Conservation (phyloP, 164 flowering plant species). For the Paratinospora sagittata region DNA sequence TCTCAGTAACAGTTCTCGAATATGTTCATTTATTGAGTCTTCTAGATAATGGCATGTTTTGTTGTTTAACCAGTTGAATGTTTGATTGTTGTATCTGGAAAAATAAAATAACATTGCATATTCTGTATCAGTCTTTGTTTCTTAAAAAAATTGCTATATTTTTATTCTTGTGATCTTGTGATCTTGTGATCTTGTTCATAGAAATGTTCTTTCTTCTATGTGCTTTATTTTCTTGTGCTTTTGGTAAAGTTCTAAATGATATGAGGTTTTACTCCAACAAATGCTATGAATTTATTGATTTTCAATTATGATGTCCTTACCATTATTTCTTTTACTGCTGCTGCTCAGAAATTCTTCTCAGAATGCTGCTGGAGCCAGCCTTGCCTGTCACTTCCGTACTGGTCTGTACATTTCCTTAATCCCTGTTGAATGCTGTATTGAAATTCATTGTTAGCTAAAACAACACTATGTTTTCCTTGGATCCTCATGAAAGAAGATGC, state of each 20-base stretch:
- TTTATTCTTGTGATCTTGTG: too few relatives aligned
- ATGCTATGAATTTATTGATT: background rate
- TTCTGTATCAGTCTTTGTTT: background rate
- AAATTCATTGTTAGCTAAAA: background rate
- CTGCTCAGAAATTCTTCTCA: slow-evolving; percentile 44
- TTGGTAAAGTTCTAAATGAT: background rate
- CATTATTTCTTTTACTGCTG: slow-evolving; percentile 6
- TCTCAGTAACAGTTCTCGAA: too few relatives aligned
- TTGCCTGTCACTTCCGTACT: slow-evolving; percentile 44
- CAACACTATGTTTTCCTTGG: background rate
- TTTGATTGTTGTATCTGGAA: too few relatives aligned
- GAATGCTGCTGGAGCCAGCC: slow-evolving; percentile 45
- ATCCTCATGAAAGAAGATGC: background rate
- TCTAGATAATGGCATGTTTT: background rate
- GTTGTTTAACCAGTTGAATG: too few relatives aligned
- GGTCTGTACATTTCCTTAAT: slow-evolving; percentile 34
- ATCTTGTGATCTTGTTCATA: background rate
- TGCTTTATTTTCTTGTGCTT: background rate
- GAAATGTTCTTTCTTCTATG: background rate
- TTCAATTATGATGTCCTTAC: slow-evolving; percentile 6
- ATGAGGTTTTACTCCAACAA: background rate
- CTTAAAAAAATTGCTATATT: background rate
- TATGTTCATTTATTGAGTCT: background rate
- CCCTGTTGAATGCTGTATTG: slow-evolving; percentile 4
- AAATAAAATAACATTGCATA: too few relatives aligned